Conservation (phyloP, 768 basidiomycete genomes). For the Infundibulicybe gibba region DNA sequence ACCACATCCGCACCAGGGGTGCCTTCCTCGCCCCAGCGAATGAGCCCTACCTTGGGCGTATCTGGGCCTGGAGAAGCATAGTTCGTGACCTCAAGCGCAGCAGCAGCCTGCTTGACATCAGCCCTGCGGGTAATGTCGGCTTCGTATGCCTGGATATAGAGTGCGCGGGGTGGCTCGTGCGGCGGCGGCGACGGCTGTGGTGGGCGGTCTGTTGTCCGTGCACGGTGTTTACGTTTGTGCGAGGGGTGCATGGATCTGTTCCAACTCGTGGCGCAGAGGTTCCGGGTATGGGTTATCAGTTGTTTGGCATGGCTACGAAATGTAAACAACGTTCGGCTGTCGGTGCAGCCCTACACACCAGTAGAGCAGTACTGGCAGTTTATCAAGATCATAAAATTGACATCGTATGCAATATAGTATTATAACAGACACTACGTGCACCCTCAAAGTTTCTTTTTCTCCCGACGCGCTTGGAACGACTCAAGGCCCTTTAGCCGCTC, state of each 20-base stretch:
- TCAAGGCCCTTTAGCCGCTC: constrained; percentile 87
- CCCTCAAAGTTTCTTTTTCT: constrained; percentile 33
- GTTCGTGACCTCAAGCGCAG: constrained; percentile 30
- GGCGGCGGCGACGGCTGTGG: background rate
- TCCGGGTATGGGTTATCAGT: no score
- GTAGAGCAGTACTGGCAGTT: no score
- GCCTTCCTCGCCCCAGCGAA: constrained; percentile 22
- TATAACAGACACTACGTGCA: background rate
- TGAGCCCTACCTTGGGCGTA: constrained; percentile 24
- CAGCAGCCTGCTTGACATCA: constrained; percentile 32
- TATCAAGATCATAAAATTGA: no score
- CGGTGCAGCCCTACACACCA: no score
- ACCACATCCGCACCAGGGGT: constrained; percentile 25
- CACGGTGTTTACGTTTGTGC: no score
- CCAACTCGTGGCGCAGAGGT: no score
- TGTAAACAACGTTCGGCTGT: no score
- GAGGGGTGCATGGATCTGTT: no score
- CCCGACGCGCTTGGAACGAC: constrained; percentile 45
- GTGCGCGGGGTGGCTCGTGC: constrained; percentile 19
- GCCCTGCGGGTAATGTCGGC: constrained; percentile 64
- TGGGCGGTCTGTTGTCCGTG: constrained; percentile 1
- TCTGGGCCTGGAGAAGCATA: background rate
- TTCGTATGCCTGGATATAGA: constrained; percentile 72
- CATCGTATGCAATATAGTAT: no score
- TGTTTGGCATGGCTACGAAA: no score